Base-by-base conservation (phyloP, 2,329 filamentous ascomycete genomes). In the Blumeria graminis region DNA sequence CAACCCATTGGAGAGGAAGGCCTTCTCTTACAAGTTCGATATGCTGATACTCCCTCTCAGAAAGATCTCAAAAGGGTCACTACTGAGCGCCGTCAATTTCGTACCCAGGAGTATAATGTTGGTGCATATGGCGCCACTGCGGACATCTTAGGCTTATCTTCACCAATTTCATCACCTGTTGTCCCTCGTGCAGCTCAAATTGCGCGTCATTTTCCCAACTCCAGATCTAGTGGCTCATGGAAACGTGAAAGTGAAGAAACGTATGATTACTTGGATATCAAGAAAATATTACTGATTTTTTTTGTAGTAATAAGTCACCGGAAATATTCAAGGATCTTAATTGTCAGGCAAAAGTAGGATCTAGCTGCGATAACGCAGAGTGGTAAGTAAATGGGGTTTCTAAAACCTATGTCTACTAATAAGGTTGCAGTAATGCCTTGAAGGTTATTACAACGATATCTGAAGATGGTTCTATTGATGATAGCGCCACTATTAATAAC, bases 61-160 rank as follows among this genome's bases (percentile, higher is more conserved):
- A 98, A 98, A 61, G 81, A 92, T 67, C 76, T 98, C 63, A 98
- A 98, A 76, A 84, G 92, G 61, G 84, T 95, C 67, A 96, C 90
- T 45, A 88, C 92, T 35, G 88, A 94, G 68, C 86, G 89, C 57
- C 88, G 92, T 59, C 87, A 94, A 66, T 96, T 94, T 71, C 86
- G 92, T 58, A 92, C 90, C 58, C 92, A 92, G 57, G 92, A 96
- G 72, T 96, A 96, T 71, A 89, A 89, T 64, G 81, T 82, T 59
- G 78, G 80, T 58, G 80, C 80, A 46, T 82, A 82, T 62, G 80
- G 80, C 59, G 80, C 77, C 58, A 56, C 62, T 38, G 61, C 61
- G 55, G 61, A 63, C 10, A 59, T 63, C 76, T 58, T 82, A 55
- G 75, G 77, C 14, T 71, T 80, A 63, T 74, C 70, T 56, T 72